These are phyloP conservation scores for Alternaria metachromatica DNA, from an alignment of 2,329 filamentous ascomycete species.

Conservation along the genomic window DNA sequence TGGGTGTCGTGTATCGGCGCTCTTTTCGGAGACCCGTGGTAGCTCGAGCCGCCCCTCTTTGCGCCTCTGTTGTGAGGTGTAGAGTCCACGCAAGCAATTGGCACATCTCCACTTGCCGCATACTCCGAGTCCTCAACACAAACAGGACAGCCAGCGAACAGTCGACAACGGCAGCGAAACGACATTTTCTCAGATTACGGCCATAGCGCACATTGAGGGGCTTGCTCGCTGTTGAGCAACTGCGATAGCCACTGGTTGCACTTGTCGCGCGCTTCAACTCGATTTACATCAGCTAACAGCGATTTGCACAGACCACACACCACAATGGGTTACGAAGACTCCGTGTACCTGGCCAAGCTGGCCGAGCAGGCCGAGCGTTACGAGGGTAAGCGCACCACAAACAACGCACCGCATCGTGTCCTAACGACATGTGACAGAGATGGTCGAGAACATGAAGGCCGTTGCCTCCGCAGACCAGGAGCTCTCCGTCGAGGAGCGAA, in stretches of 20 bases:
- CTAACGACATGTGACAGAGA: conserved; percentile 67
- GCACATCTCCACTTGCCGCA: conserved; percentile 14
- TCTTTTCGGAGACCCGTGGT: conserved; percentile 19
- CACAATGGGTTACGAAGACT: conserved; percentile 99
- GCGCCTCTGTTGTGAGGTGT: conserved; percentile 27
- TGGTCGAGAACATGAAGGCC: conserved; percentile 99
- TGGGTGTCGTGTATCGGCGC: conserved; percentile 16
- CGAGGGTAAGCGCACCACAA: conserved; percentile 71
- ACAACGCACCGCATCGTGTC: conserved; percentile 5
- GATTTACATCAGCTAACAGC: conserved; percentile 32
- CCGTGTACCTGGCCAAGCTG: conserved; percentile 99
- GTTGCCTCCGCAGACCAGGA: conserved; percentile 80
- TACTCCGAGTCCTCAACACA: background rate
- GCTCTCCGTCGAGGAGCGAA: conserved; percentile 86
- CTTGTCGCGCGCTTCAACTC: conserved; percentile 18
- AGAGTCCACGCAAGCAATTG: conserved; percentile 29
- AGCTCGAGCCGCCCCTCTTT: conserved; percentile 38
- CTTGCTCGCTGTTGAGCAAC: conserved; percentile 21
- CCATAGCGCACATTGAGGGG: conserved; percentile 27
- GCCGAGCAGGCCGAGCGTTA: conserved; percentile 99
- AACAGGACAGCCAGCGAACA: background rate
- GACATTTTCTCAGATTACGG: conserved; percentile 13
- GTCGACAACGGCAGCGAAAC: background rate
- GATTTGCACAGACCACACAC: conserved; percentile 32
- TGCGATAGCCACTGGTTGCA: conserved; percentile 16